Evolutionary conservation across 2,329 filamentous ascomycete genomes (phyloP), one percentile per base, ranked within the genome.

Genomic region (Neonectria punicea): DNA sequence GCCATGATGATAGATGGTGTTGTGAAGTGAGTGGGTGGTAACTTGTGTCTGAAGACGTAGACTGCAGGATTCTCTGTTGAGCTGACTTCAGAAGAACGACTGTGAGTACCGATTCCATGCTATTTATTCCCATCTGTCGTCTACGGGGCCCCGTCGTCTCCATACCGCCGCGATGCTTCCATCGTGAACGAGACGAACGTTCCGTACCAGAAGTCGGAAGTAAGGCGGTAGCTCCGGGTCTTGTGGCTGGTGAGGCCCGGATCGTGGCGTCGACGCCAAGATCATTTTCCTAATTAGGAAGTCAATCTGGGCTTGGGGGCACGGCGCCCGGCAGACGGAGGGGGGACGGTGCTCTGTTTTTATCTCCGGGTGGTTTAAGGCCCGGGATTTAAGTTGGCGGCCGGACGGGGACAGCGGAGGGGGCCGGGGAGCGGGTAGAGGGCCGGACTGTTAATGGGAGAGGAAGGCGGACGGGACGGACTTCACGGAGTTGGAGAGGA

Each of bases 201-300:
- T 18, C 28, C 11, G 10, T 20, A 13, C n/a, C n/a, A 28, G 28
- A 51, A 13, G 49, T 20, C 49, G 49, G 49, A 51, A 34, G 49
- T 51, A 51, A 51, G 46, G 47, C 10, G 22, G n/a, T 51, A 51
- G 22, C 49, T 51, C 49, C 49, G 49, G 32, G 49, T 16, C 7
- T 32, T 51, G 25, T 53, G 46, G 53, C 51, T 57, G 20, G 58
- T 22, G 49, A 51, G 7, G 20, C n/a, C 34, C 36, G 6, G 36
- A n/a, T 54, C 13, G 34, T 51, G 49, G 49, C 49, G 49, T 32
- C n/a, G 30, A 34, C 14, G 18, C 30, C 30, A 30, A 41, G 54
- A 70, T 28, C 56, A 54, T 34, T 72, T 72, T 56, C 71, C 69
- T 53, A 70, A 70, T 65, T 53, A 22, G 71, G 71, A 46, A 72